Conservation (phyloP, 345 rosid genomes). For the Syzygium grande region DNA sequence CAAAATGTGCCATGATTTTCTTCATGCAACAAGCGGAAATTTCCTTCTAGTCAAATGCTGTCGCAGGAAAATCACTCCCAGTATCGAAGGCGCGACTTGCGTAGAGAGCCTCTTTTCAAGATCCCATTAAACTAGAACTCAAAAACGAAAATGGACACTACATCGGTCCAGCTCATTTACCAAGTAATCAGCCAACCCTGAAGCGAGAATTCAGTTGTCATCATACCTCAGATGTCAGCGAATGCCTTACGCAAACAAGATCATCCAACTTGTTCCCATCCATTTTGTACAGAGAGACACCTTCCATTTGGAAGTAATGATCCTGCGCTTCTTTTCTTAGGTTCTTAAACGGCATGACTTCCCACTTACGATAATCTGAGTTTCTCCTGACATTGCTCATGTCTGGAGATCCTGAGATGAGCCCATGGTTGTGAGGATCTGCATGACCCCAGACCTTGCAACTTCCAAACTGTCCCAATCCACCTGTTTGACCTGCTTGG, state of each 20-base stretch:
- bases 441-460: constrained; percentile 89
- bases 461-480: constrained; percentile 65
- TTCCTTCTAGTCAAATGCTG: not conserved
- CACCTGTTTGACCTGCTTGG: constrained; percentile 18
- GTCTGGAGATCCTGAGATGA: constrained; percentile 75
- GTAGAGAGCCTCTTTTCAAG: not conserved
- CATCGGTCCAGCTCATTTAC: not conserved
- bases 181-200: not conserved
- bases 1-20: not conserved
- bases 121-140: not conserved
- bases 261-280: constrained; percentile 95
- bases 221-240: constrained; percentile 21
- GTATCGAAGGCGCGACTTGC: not conserved
- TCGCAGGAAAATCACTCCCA: not conserved
- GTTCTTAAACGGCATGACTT: constrained; percentile 64
- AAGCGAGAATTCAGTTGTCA: not conserved
- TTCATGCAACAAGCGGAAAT: not conserved
- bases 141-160: not conserved
- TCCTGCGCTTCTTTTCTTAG: constrained; percentile 85
- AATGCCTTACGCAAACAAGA: constrained; percentile 77
- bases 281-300: constrained; percentile 85
- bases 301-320: constrained; percentile 68
- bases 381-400: constrained; percentile 64
- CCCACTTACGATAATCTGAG: constrained; percentile 89
- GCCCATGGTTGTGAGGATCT: constrained; percentile 44